Evolutionary conservation across 2,329 filamentous ascomycete genomes (phyloP), one percentile per base, ranked within the genome.

Genomic region (Alternaria angustiovoidea): DNA sequence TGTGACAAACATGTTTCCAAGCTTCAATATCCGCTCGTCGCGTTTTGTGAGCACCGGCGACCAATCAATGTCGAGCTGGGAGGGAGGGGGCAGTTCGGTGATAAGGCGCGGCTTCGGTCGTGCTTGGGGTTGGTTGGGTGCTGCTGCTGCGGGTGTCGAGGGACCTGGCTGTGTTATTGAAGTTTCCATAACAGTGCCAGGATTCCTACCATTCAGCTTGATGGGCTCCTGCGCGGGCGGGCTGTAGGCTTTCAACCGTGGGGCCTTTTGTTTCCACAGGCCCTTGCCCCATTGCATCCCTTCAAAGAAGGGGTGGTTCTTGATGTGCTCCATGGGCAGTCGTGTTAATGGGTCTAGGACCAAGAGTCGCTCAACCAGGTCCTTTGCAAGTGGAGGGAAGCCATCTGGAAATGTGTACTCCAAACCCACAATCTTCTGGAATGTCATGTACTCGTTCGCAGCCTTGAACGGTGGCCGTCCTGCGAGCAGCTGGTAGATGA

Each of bases 391-490:
- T 5, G 89, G 83, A 2, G 95, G 95, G 70, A 99, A 99, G 1
- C 93, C 93, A 28, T 87, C 81, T 0, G 95, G 95, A 66, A 98
- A 99, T 46, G 94, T 91, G 75, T 98, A 99, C 55, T 99, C 94
- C 43, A 99, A 84, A 32, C 87, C 90, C 54, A 99, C 92, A 74
- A 99, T 99, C 80, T 98, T 99, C 78, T 99, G 95, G 75, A 99
- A 99, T 0, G 95, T 99, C 75, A 95, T 86, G 73, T 98, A 99
- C 76, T 99, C 95, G 68, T 96, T 97, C 14, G 86, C 91, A 41
- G 91, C 95, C 78, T 99, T 99, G 83, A 99, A 99, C 0, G 95
- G 95, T 6, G 95, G 95, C 61, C 95, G 86, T n/a, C 95, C 95
- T n/a, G 92, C 91, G 34, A 99, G 83, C 26, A 99, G 86, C 78